A percentile compares a stretch with the other conserved stretches of the same genome.
Evolutionary conservation across 768 basidiomycete species (phyloP).

Genomic region (Roridomyces roridus): DNA sequence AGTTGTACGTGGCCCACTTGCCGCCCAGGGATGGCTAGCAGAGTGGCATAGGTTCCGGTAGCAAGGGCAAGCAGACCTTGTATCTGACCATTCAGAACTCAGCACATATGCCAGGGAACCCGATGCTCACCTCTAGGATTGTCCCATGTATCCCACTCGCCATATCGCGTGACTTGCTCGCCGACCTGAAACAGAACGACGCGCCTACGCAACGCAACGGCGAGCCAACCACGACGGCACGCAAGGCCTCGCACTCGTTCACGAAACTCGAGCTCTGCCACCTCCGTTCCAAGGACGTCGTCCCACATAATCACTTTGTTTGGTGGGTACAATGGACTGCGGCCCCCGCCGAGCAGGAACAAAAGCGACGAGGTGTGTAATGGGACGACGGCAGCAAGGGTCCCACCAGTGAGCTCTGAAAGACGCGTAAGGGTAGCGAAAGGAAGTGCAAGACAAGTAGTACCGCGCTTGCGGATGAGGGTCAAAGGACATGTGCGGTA

Average conservation of each 20-base stretch:
- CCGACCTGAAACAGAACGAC: constrained; percentile 81
- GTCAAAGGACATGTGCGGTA: constrained; percentile 79
- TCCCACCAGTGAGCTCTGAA: constrained; percentile 80
- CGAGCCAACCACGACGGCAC: constrained; percentile 84
- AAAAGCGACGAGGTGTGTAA: constrained; percentile 83
- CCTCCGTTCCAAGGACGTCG: constrained; percentile 75
- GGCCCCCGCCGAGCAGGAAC: constrained; percentile 87
- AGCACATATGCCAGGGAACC: not conserved
- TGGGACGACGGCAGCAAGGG: constrained; percentile 77
- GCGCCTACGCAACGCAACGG: constrained; percentile 78
- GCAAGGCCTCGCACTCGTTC: constrained; percentile 82
- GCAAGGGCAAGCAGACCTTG: constrained; percentile 82
- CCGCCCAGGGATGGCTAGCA: constrained; percentile 85
- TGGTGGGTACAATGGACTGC: constrained; percentile 87
- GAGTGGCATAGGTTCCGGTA: constrained; percentile 75
- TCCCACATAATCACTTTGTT: constrained; percentile 95
- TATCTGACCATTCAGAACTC: constrained; percentile 5
- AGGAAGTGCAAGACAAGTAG: constrained; percentile 20
- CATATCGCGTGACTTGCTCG: constrained; percentile 64
- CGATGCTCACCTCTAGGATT: constrained; percentile 73
- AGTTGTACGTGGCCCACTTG: constrained; percentile 91
- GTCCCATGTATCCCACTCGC: constrained; percentile 88
- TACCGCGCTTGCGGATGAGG: constrained; percentile 85
- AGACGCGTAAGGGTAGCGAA: constrained; percentile 22
- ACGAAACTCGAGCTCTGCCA: constrained; percentile 89